phyloP scores from a whole-genome alignment of 805 yeast genomes.

The Lachancea mirantina region DNA sequence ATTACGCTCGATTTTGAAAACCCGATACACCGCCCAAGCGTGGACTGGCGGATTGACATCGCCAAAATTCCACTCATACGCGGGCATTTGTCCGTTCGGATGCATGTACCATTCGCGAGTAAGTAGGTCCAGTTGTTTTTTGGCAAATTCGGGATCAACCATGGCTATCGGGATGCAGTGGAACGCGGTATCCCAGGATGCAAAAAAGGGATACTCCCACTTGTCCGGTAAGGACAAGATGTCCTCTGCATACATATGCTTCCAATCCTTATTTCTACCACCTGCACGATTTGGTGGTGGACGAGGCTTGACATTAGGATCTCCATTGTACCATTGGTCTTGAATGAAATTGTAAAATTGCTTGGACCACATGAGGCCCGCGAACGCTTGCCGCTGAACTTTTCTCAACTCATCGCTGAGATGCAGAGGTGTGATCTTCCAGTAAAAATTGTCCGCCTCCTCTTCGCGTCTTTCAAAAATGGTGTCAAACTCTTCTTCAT shows the following conservation, averaged over 20 bases:
- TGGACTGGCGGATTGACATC: slow-evolving; percentile 98
- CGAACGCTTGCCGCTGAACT: slow-evolving; percentile 89
- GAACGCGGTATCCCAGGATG: slow-evolving; percentile 96
- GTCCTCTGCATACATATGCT: slow-evolving; percentile 81
- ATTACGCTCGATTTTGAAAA: slow-evolving; percentile 79
- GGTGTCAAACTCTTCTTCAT: slow-evolving; percentile 68
- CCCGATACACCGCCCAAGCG: slow-evolving; percentile 90
- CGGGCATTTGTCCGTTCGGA: slow-evolving; percentile 96
- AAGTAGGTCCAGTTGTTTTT: slow-evolving; percentile 74
- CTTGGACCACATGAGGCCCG: slow-evolving; percentile 90
- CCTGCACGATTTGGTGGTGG: slow-evolving; percentile 77
- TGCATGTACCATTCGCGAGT: slow-evolving; percentile 97
- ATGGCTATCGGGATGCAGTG: slow-evolving; percentile 89
- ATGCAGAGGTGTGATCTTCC: slow-evolving; percentile 82
- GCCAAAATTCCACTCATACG: slow-evolving; percentile 92
- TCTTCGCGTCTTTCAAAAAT: slow-evolving; percentile 63
- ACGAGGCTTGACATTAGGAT: slow-evolving; percentile 63
- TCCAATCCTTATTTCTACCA: slow-evolving; percentile 87
- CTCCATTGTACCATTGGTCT: slow-evolving; percentile 83
- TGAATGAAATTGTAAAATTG: slow-evolving; percentile 85
- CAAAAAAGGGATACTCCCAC: slow-evolving; percentile 94
- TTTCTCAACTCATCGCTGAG: slow-evolving; percentile 69
- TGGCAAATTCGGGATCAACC: slow-evolving; percentile 90
- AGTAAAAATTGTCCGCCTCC: slow-evolving; percentile 90
- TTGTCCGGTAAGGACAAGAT: slow-evolving; percentile 86